Evolutionary conservation across 176 grass and related monocot genomes (phyloP), one percentile per base, ranked within the genome.

Genomic region (Triticum turgidum): DNA sequence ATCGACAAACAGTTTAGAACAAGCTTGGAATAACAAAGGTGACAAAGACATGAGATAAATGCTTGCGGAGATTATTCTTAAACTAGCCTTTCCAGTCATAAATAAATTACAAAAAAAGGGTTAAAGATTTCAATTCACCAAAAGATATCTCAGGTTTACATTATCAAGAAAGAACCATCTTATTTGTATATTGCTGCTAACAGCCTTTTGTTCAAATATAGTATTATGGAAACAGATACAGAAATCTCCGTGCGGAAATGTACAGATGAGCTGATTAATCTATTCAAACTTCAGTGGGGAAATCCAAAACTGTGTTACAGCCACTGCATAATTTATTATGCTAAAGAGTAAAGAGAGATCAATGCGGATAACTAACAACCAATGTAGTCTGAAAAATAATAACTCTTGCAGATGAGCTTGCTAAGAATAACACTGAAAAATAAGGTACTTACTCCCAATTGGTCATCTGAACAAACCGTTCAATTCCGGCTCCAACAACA

Each of bases 391-490:
- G 35, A 30, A 42, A 61, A 69, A 22, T 7, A 75, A 1, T 8
- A 21, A 4, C 38, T 58, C 4, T 44, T 30, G 37, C 9, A 32
- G 37, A 58, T 61, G 81, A 83, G 15, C 51, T 73, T 21, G n/a
- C 5, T 33, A 30, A 73, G 54, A 10, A 44, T 45, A 75, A 63
- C 44, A 30, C 44, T 45, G 25, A 8, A 37, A 12, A 39, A 71
- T 29, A 83, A 59, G 90, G 41, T 25, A 90, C 90, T 73, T 84
- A 92, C 93, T 95, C 92, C 96, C 96, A 98, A 84, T 98, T 95
- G 80, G 96, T 98, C 96, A 95, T 98, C 65, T 98, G 96, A 86
- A 98, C 96, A 82, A 98, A 98, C 7, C 96, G 89, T 83, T 94
- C 88, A 52, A 98, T 91, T 87, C 96, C 96, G 83, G 88, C 93